Percentiles rank a stretch among this genome's conserved stretches.
These are phyloP conservation scores for Emmonsiellopsis sp. DNA, from an alignment of 2,329 filamentous ascomycete species.

Conservation along the genomic window DNA sequence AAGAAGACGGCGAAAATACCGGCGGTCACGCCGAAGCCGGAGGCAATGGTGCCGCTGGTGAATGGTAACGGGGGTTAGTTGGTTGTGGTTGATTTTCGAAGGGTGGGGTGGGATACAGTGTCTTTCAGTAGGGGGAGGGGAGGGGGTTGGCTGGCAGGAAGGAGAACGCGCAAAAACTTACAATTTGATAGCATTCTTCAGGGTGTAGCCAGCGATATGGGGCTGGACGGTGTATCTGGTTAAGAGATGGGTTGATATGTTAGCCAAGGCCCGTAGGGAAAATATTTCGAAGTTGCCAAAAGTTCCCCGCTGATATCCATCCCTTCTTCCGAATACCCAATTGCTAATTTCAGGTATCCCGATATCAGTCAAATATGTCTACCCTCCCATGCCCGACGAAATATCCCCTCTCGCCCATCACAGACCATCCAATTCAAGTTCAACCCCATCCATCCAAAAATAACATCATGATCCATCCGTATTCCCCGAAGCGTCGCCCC, in stretches of 20 bases:
- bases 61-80: background rate
- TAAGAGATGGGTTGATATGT: background rate
- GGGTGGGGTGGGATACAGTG: background rate
- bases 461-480: background rate
- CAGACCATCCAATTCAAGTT: slow-evolving; percentile 1
- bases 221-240: slow-evolving; percentile 41
- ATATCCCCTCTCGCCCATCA: background rate
- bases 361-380: too few relatives aligned
- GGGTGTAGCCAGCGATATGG: slow-evolving; percentile 43
- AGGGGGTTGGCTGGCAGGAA: too few relatives aligned
- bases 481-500: background rate
- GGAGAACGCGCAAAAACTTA: slow-evolving; percentile 26
- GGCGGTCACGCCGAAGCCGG: slow-evolving; percentile 48
- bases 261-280: too few relatives aligned
- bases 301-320: too few relatives aligned
- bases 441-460: background rate
- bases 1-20: slow-evolving; percentile 55
- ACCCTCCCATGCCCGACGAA: too few relatives aligned
- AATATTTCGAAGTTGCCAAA: too few relatives aligned
- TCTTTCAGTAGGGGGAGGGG: too few relatives aligned
- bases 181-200: slow-evolving; percentile 34
- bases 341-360: too few relatives aligned
- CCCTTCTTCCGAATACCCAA: too few relatives aligned
- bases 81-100: background rate
- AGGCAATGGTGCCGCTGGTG: slow-evolving; percentile 38